Percentiles rank a stretch among this genome's conserved stretches.
Conservation (phyloP, 108 stramenopile species). For the Cyclotella sp. region DNA sequence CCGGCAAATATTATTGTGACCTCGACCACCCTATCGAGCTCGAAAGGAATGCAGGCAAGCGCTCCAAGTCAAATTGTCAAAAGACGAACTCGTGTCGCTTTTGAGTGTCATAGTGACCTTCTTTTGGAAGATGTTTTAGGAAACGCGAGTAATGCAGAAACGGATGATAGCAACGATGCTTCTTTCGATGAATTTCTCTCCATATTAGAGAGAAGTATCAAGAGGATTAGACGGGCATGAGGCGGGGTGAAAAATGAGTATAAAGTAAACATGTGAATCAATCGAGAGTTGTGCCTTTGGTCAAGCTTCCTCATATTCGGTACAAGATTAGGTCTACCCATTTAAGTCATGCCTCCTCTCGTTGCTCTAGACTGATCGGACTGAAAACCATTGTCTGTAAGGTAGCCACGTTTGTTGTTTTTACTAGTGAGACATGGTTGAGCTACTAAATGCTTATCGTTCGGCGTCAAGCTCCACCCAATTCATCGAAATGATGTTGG, state of each 20-base stretch:
- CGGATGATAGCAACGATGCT: not conserved
- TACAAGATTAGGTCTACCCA: too few species aligned
- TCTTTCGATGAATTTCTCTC: not conserved
- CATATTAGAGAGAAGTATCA: not conserved
- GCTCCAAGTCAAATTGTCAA: not conserved
- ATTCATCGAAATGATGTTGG: too few species aligned
- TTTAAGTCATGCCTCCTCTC: too few species aligned
- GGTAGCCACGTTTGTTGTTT: too few species aligned
- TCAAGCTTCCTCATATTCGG: too few species aligned
- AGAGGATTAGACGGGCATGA: not conserved
- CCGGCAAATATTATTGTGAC: not conserved
- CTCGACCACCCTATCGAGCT: not conserved
- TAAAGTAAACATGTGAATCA: too few species aligned
- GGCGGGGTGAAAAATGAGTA: not conserved
- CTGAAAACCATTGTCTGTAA: too few species aligned
- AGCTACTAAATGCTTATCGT: too few species aligned
- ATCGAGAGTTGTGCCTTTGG: too few species aligned
- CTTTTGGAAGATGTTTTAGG: not conserved
- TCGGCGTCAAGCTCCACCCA: too few species aligned
- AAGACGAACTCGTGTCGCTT: not conserved
- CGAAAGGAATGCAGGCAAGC: not conserved
- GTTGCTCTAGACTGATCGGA: too few species aligned
- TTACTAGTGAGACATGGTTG: too few species aligned
- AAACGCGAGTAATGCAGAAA: not conserved
- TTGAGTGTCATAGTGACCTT: not conserved